A percentile compares a stretch with the other conserved stretches of the same genome.
Conservation (phyloP, 2,329 filamentous ascomycete species). For the Paecilomyces variotii region DNA sequence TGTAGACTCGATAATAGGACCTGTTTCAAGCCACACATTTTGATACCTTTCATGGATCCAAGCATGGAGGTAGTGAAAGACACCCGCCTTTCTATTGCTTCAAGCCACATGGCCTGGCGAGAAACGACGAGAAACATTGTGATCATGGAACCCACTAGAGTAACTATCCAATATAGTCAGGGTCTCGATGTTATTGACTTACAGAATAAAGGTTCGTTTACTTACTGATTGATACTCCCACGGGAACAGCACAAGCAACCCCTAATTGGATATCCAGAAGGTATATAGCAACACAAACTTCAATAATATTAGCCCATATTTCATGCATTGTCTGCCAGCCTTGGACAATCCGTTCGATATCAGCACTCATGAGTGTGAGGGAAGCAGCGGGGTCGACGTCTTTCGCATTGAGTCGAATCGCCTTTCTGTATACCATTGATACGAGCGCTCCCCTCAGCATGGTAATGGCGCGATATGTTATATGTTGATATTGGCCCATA, state of each 20-base stretch:
- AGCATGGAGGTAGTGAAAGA: slow-evolving; percentile 42
- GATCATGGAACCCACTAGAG: slow-evolving; percentile 26
- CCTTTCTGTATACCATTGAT: slow-evolving; percentile 45
- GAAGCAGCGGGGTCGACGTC: slow-evolving; percentile 30
- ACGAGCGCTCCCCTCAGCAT: slow-evolving; percentile 37
- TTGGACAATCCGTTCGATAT: slow-evolving; percentile 37
- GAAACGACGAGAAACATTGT: slow-evolving; percentile 29
- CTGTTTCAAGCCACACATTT: slow-evolving; percentile 41
- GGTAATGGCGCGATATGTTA: slow-evolving; percentile 35
- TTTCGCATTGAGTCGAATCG: slow-evolving; percentile 22
- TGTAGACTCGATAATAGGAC: slow-evolving; percentile 33
- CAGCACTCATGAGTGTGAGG: slow-evolving; percentile 40
- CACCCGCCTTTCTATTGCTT: slow-evolving; percentile 43
- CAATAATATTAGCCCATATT: slow-evolving; percentile 37
- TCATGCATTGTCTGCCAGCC: slow-evolving; percentile 38
- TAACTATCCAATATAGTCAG: slow-evolving; percentile 14
- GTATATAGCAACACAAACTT: slow-evolving; percentile 40
- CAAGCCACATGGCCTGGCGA: slow-evolving; percentile 41
- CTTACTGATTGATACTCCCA: slow-evolving; percentile 35
- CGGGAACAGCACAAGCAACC: slow-evolving; percentile 37
- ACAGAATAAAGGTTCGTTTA: slow-evolving; percentile 3
- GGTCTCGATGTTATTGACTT: not conserved
- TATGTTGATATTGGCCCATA: slow-evolving; percentile 35
- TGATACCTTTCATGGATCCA: slow-evolving; percentile 45
- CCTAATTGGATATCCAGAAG: slow-evolving; percentile 35